phyloP scores from a whole-genome alignment of 345 rosid species.

The Linum usitatissimum region DNA sequence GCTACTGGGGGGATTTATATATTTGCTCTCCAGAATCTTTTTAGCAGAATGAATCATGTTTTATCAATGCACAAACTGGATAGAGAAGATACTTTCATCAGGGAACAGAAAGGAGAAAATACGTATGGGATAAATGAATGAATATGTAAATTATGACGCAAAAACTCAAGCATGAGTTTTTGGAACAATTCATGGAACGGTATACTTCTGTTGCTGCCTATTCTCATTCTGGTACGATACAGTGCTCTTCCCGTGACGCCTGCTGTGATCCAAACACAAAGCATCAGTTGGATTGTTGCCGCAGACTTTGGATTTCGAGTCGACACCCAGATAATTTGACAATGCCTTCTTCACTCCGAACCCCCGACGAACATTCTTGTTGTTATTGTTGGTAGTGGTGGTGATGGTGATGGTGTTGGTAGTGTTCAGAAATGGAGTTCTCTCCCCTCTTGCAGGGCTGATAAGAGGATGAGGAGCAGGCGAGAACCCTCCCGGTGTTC shows the following conservation, averaged over 20 bases:
- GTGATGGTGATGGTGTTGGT: conserved; percentile 23
- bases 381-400: conserved; percentile 25
- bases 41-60: no score
- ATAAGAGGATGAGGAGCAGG: conserved; percentile 21
- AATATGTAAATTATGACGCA: not conserved
- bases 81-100: no score
- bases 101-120: no score
- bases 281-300: conserved; percentile 12
- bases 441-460: conserved; percentile 41
- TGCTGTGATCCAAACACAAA: not conserved
- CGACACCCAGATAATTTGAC: conserved; percentile 53
- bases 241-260: conserved; percentile 15
- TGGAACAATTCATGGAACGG: conserved; percentile 14
- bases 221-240: conserved; percentile 15
- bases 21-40: no score
- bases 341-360: conserved; percentile 54
- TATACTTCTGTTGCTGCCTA: conserved; percentile 20
- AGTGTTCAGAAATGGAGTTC: conserved; percentile 36
- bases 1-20: no score
- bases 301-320: conserved; percentile 34
- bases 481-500: conserved; percentile 69
- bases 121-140: no score
- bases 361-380: conserved; percentile 46
- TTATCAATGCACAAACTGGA: no score
- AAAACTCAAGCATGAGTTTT: not conserved